These are phyloP conservation scores for Spergularia azorica DNA, from an alignment of 179 eudicot species.

Conservation along the genomic window DNA sequence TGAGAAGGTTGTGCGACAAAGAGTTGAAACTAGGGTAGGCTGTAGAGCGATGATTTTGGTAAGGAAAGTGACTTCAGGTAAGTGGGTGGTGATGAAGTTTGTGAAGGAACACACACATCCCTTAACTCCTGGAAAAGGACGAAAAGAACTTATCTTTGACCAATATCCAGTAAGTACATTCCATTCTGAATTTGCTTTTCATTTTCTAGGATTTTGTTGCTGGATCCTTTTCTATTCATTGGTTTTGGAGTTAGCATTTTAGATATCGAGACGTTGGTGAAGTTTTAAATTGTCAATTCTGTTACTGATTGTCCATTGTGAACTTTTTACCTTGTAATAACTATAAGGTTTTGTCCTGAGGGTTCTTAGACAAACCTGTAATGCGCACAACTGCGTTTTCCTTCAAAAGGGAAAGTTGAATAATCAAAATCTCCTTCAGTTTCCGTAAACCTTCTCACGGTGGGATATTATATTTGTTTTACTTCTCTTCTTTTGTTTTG, in stretches of 20 bases:
- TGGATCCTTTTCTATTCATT: neutral
- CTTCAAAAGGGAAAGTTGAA: too few relatives aligned
- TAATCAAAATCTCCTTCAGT: too few relatives aligned
- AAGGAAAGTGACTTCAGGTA: constrained; percentile 72
- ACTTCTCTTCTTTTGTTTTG: neutral
- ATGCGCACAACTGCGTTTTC: neutral
- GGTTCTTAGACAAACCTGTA: neutral
- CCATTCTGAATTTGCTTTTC: neutral
- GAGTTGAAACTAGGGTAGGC: constrained; percentile 87
- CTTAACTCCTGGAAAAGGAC: constrained; percentile 75
- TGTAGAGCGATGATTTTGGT: constrained; percentile 90
- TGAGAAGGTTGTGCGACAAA: constrained; percentile 75
- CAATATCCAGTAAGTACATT: constrained; percentile 54
- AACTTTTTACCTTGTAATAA: too few relatives aligned
- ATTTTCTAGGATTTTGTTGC: neutral
- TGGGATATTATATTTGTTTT: neutral
- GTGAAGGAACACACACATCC: constrained; percentile 88
- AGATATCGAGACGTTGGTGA: too few relatives aligned
- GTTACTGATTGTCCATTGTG: too few relatives aligned
- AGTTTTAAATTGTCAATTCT: too few relatives aligned
- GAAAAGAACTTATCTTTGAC: constrained; percentile 52
- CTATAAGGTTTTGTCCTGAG: neutral
- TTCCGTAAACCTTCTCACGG: neutral
- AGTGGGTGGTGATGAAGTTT: constrained; percentile 81
- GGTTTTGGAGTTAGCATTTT: neutral